Conservation (phyloP, 148 eudicot species). For the Mesembryanthemum crystallinum region DNA sequence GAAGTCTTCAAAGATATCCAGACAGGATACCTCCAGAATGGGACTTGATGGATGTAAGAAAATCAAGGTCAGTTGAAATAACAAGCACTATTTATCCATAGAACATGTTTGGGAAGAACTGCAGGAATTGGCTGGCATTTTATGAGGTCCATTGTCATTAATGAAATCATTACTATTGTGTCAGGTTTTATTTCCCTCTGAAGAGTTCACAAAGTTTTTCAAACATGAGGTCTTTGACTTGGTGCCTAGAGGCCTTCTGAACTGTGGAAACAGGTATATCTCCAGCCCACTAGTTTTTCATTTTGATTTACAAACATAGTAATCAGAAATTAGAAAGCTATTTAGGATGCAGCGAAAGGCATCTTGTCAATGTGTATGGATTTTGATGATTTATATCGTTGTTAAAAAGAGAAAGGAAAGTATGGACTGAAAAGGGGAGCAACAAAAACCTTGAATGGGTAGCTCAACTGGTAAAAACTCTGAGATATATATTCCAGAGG, state of each 20-base stretch:
- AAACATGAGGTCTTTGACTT: constrained; percentile 51
- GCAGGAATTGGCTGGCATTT: not conserved
- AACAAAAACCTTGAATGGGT: no score
- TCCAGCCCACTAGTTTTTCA: not conserved
- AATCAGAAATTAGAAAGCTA: not conserved
- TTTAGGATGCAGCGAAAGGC: not conserved
- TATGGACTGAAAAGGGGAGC: not conserved
- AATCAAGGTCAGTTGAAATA: constrained; percentile 49
- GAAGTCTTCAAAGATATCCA: constrained; percentile 56
- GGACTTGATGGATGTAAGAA: constrained; percentile 37
- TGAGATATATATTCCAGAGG: no score
- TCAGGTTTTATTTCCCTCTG: constrained; percentile 90
- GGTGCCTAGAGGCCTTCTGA: constrained; percentile 79
- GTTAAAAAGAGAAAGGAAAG: not conserved
- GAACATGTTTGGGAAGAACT: not conserved
- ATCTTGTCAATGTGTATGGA: not conserved
- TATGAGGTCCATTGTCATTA: not conserved
- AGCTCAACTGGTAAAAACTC: no score
- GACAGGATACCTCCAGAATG: constrained; percentile 36
- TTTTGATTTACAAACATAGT: not conserved
- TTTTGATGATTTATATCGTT: not conserved
- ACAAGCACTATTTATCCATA: not conserved
- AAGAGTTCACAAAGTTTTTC: constrained; percentile 67
- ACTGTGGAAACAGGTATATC: constrained; percentile 86
- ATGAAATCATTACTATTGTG: constrained; percentile 13